These are phyloP conservation scores for Candida sanyiensis DNA, from an alignment of 805 yeast genomes.

Conservation along the genomic window DNA sequence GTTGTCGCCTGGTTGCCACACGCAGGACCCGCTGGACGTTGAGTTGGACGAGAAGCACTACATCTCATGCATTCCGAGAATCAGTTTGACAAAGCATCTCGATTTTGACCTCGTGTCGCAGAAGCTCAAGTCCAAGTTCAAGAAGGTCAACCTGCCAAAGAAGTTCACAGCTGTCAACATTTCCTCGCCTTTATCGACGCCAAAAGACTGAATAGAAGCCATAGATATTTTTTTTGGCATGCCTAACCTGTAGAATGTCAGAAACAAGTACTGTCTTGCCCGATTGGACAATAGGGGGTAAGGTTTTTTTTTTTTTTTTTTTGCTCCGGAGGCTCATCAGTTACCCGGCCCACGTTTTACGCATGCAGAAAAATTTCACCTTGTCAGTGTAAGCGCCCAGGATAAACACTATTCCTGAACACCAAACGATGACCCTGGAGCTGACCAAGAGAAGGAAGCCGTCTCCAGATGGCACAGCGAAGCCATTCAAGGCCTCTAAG, in stretches of 20 bases:
- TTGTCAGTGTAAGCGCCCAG: neutral
- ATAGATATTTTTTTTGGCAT: too few relatives aligned
- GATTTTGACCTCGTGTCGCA: slow-evolving; percentile 86
- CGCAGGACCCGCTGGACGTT: slow-evolving; percentile 95
- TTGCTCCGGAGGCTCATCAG: neutral
- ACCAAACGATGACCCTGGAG: slow-evolving; percentile 3
- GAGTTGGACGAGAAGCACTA: slow-evolving; percentile 95
- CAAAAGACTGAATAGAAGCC: slow-evolving; percentile 10
- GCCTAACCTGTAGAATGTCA: too few relatives aligned
- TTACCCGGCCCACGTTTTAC: neutral
- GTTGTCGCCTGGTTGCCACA: slow-evolving; percentile 97
- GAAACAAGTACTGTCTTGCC: too few relatives aligned
- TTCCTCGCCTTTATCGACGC: slow-evolving; percentile 49
- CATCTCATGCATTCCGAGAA: slow-evolving; percentile 90
- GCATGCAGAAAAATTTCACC: neutral
- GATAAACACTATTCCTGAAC: neutral
- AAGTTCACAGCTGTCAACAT: slow-evolving; percentile 85
- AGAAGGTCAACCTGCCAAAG: slow-evolving; percentile 86
- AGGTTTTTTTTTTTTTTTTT: too few relatives aligned
- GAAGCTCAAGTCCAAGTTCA: slow-evolving; percentile 72
- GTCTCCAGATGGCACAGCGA: slow-evolving; percentile 13
- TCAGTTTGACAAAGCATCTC: slow-evolving; percentile 84
- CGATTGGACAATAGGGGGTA: too few relatives aligned
- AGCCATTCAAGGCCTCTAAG: slow-evolving; percentile 35
- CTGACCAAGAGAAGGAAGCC: slow-evolving; percentile 7